Percentiles rank a stretch among this genome's conserved stretches.
Evolutionary conservation across 1,284 basidiomycete species (phyloP).

Genomic region (Gymnopus androsaceus): DNA sequence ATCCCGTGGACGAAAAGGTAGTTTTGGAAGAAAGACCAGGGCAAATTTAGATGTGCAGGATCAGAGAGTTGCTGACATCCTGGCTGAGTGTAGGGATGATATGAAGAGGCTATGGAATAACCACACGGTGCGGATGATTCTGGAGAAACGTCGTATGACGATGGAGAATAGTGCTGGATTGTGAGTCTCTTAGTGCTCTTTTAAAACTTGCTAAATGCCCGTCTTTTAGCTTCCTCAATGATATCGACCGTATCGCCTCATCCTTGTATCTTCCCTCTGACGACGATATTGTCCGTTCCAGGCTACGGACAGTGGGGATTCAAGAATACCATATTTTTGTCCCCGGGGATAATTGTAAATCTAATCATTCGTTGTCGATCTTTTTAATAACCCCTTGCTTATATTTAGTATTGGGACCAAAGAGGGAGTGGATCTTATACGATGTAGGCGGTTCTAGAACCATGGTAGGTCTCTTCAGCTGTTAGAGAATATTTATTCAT

Average conservation of each 20-base stretch:
- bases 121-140: conserved; percentile 38
- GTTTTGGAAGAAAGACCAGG: not conserved
- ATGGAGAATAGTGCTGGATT: conserved; percentile 61
- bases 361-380: not conserved
- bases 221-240: conserved; percentile 26
- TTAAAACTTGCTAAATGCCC: not conserved
- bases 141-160: conserved; percentile 41
- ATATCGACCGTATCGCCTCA: conserved; percentile 68
- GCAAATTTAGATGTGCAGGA: not conserved
- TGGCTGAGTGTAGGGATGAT: conserved; percentile 44
- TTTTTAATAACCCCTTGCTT: not conserved
- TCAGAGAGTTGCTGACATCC: conserved; percentile 37
- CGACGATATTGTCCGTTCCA: conserved; percentile 83
- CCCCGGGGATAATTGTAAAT: conserved; percentile 30
- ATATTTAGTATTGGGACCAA: conserved; percentile 28
- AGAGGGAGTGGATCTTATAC: conserved; percentile 48
- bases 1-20: not conserved
- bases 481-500: conserved; percentile 9
- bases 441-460: conserved; percentile 59
- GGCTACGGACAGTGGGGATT: conserved; percentile 80
- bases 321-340: conserved; percentile 48
- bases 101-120: conserved; percentile 58
- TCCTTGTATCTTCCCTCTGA: conserved; percentile 78
- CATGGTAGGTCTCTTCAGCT: conserved; percentile 35
- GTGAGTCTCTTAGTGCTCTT: conserved; percentile 42